Conservation (phyloP, 495 filamentous ascomycete genomes). For the Hypomontagnella submonticulosa region DNA sequence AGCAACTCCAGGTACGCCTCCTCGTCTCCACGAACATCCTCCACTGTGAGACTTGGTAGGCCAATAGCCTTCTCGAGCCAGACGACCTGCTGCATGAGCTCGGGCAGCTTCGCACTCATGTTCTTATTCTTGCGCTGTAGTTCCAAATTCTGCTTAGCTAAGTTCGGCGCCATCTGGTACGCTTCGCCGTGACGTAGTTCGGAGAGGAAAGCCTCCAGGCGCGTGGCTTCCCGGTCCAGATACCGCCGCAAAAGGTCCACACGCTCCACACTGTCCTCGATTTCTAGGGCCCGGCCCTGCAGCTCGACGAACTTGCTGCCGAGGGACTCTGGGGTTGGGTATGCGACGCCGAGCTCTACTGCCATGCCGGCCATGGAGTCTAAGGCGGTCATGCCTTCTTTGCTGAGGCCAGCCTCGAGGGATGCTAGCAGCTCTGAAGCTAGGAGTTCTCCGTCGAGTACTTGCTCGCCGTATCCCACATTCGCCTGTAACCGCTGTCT, state of each 20-base stretch:
- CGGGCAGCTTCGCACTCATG: constrained; percentile 66
- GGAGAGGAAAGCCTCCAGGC: constrained; percentile 44
- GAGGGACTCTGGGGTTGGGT: constrained; percentile 49
- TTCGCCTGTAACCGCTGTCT: constrained; percentile 8
- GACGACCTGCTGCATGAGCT: constrained; percentile 58
- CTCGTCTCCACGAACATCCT: constrained; percentile 64
- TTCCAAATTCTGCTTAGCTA: constrained; percentile 69
- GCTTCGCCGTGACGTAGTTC: constrained; percentile 52
- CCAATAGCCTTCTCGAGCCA: constrained; percentile 45
- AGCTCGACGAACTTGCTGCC: constrained; percentile 53
- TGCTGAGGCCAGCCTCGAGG: constrained; percentile 54
- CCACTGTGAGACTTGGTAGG: constrained; percentile 49
- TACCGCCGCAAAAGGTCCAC: constrained; percentile 55
- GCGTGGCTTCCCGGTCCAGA: constrained; percentile 49
- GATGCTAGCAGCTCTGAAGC: constrained; percentile 44
- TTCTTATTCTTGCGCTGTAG: constrained; percentile 70
- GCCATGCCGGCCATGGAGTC: constrained; percentile 54
- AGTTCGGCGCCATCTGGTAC: constrained; percentile 62
- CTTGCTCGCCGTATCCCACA: constrained; percentile 21
- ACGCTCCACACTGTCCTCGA: constrained; percentile 57
- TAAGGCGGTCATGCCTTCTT: constrained; percentile 57
- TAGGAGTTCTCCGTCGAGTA: constrained; percentile 27
- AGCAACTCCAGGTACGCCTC: constrained; percentile 62
- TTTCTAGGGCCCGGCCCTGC: constrained; percentile 48
- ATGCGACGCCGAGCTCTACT: constrained; percentile 46